Percentiles rank a stretch among this genome's conserved stretches.
Evolutionary conservation across 2,329 filamentous ascomycete species (phyloP).

Genomic region (Venturia pyrina): DNA sequence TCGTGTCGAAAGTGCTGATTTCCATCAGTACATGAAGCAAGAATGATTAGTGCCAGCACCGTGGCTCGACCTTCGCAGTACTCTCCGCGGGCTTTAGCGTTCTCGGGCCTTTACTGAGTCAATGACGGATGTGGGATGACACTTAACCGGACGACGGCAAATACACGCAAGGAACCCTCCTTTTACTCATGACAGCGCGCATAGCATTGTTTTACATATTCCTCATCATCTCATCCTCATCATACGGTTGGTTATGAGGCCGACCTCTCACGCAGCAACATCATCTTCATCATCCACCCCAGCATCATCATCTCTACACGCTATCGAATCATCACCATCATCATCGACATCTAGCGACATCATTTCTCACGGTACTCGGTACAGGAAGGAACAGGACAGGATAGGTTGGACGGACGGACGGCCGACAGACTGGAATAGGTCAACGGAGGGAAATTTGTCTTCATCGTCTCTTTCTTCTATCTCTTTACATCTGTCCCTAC

Average conservation of each 20-base stretch:
- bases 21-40: conserved; percentile 5
- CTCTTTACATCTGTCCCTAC: neutral
- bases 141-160: neutral
- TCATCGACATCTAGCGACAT: neutral
- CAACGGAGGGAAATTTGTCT: neutral
- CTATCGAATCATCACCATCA: neutral
- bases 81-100: neutral
- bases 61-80: neutral
- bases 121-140: neutral
- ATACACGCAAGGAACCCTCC: neutral
- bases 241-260: neutral
- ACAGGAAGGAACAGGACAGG: neutral
- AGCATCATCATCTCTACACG: neutral
- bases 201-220: neutral
- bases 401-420: neutral
- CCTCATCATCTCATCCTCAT: neutral
- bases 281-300: neutral
- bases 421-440: neutral
- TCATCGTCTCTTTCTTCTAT: neutral
- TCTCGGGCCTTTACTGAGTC: neutral
- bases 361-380: neutral
- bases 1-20: conserved; percentile 5
- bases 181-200: neutral
- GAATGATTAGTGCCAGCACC: neutral
- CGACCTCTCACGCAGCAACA: neutral